Evolutionary conservation across 768 basidiomycete species (phyloP).

Genomic region (Crassisporium funariophilum): DNA sequence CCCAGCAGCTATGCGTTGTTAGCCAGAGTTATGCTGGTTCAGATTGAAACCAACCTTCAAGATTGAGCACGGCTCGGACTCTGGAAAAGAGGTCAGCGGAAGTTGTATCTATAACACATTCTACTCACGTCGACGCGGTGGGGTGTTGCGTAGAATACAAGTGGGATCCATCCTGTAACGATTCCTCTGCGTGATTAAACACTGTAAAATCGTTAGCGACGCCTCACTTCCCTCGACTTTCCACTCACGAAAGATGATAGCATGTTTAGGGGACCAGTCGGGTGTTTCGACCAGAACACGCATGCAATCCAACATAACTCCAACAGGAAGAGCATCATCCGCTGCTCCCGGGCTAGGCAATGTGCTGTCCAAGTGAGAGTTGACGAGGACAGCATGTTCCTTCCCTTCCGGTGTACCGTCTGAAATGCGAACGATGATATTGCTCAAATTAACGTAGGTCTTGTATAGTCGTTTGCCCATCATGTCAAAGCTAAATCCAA

Average conservation of each 20-base stretch:
- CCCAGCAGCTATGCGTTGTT: slow-evolving; percentile 65
- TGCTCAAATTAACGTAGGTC: slow-evolving; percentile 84
- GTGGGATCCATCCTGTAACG: slow-evolving; percentile 92
- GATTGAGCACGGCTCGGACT: slow-evolving; percentile 84
- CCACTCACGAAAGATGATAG: slow-evolving; percentile 79
- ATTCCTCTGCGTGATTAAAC: slow-evolving; percentile 95
- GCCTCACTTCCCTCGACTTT: no score
- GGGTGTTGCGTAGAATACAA: slow-evolving; percentile 91
- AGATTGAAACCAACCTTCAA: slow-evolving; percentile 63
- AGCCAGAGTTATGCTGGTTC: neutral
- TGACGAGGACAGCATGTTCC: slow-evolving; percentile 83
- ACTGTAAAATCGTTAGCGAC: slow-evolving; percentile 46
- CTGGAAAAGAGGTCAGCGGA: slow-evolving; percentile 36
- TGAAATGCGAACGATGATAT: slow-evolving; percentile 86
- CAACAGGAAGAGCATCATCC: slow-evolving; percentile 87
- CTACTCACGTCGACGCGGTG: slow-evolving; percentile 62
- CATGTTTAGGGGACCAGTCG: slow-evolving; percentile 70
- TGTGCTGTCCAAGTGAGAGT: slow-evolving; percentile 88
- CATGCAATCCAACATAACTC: slow-evolving; percentile 89
- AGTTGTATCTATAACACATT: neutral
- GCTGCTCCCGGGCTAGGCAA: slow-evolving; percentile 87
- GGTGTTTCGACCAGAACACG: slow-evolving; percentile 73
- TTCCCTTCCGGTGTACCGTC: slow-evolving; percentile 72
- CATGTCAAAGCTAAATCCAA: slow-evolving; percentile 78
- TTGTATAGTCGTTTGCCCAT: slow-evolving; percentile 84